These are phyloP conservation scores for Mrakia blollopis DNA, from an alignment of 768 basidiomycete genomes.

Conservation along the genomic window DNA sequence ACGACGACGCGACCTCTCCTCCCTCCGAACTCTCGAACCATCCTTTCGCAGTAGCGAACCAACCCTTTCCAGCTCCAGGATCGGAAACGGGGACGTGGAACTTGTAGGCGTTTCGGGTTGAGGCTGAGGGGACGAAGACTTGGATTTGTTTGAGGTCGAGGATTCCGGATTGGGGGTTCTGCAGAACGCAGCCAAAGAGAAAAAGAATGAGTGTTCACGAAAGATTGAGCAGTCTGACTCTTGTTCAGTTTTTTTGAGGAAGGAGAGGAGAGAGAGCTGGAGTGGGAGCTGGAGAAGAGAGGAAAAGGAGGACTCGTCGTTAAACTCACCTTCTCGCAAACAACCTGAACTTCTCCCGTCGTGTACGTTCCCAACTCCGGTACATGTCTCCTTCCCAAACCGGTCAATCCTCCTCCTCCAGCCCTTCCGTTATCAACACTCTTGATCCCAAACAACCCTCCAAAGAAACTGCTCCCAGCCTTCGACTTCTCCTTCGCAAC, in stretches of 20 bases:
- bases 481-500: not conserved
- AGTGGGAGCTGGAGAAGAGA: not conserved
- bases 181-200: too few species aligned
- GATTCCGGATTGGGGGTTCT: conserved; percentile 1
- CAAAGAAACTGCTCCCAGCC: conserved; percentile 12
- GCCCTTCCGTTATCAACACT: not conserved
- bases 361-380: conserved; percentile 28
- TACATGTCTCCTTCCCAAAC: conserved; percentile 6
- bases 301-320: not conserved
- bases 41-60: conserved; percentile 3
- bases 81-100: conserved; percentile 25
- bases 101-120: conserved; percentile 1
- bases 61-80: conserved; percentile 7
- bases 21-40: not conserved
- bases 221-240: too few species aligned
- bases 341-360: conserved; percentile 25
- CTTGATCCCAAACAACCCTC: conserved; percentile 16
- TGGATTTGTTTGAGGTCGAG: conserved; percentile 18
- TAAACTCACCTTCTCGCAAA: conserved; percentile 30
- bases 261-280: not conserved
- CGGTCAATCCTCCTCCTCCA: not conserved
- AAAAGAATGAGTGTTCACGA: too few species aligned
- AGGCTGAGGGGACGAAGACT: conserved; percentile 11
- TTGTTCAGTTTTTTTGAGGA: too few species aligned
- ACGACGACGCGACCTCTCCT: too few species aligned